Conservation (phyloP, 2,329 filamentous ascomycete species). For the Colletotrichum chrysophilum region DNA sequence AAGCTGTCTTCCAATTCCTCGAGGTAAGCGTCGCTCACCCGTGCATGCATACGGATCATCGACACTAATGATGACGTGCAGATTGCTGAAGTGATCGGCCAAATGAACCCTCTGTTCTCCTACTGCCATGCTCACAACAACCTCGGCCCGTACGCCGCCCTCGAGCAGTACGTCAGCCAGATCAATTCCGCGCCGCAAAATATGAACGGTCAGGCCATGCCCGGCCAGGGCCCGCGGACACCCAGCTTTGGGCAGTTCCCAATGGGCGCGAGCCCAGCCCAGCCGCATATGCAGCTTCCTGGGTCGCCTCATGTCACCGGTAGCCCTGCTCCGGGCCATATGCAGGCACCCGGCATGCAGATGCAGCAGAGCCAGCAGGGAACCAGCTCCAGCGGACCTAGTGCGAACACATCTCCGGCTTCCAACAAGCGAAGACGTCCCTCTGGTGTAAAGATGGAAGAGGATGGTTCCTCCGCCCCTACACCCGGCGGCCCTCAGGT, state of each 20-base stretch:
- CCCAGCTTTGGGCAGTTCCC: conserved; percentile 63
- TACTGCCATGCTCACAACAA: conserved; percentile 61
- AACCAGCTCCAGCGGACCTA: conserved; percentile 68
- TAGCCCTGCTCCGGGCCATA: conserved; percentile 65
- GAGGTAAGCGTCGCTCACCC: conserved; percentile 51
- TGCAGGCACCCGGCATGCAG: conserved; percentile 71
- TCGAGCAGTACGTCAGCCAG: conserved; percentile 64
- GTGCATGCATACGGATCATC: neutral
- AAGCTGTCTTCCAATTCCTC: conserved; percentile 67
- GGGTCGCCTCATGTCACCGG: conserved; percentile 65
- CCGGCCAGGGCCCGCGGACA: conserved; percentile 52
- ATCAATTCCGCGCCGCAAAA: conserved; percentile 44
- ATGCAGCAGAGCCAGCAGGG: conserved; percentile 72
- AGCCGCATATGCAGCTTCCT: conserved; percentile 64
- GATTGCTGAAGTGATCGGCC: conserved; percentile 70
- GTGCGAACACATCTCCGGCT: conserved; percentile 69
- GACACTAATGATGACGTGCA: conserved; percentile 36
- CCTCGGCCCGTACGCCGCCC: conserved; percentile 60
- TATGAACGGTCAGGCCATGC: conserved; percentile 56
- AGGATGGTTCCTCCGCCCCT: conserved; percentile 55
- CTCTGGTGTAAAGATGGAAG: conserved; percentile 63
- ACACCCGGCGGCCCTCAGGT: conserved; percentile 54
- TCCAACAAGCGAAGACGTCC: conserved; percentile 64
- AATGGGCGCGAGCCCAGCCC: conserved; percentile 64
- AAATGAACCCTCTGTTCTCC: conserved; percentile 68